Evolutionary conservation across 129 eudicot species (phyloP).

Genomic region (Cynara cardunculus): DNA sequence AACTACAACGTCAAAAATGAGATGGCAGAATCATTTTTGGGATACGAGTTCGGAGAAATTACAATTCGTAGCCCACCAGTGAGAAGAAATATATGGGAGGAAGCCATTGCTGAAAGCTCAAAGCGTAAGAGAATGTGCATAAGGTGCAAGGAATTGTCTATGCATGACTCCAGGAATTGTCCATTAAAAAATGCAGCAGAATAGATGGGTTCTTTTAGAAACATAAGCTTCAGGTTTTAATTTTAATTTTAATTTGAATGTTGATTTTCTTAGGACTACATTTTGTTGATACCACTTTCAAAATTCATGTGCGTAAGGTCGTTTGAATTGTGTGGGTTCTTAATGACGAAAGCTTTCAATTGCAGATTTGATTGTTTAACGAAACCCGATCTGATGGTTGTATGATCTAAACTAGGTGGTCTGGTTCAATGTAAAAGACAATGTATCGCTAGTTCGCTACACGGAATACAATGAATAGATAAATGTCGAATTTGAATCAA

Average conservation of each 20-base stretch:
- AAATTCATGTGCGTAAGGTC: not conserved
- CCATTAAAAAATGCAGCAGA: not conserved
- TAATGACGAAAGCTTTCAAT: not conserved
- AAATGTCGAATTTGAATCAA: too few species aligned
- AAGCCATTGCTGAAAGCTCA: not conserved
- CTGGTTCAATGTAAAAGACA: too few species aligned
- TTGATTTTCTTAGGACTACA: not conserved
- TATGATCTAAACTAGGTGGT: too few species aligned
- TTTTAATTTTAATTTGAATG: not conserved
- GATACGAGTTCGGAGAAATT: not conserved
- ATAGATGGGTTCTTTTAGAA: not conserved
- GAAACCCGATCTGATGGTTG: not conserved
- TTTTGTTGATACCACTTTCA: not conserved
- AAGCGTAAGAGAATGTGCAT: not conserved
- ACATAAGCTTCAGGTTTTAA: not conserved
- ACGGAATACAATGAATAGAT: too few species aligned
- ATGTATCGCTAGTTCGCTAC: too few species aligned
- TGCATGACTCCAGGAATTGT: not conserved
- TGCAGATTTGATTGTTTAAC: not conserved
- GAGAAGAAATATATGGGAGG: not conserved
- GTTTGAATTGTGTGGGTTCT: not conserved
- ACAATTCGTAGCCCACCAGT: not conserved
- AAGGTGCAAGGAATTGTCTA: not conserved
- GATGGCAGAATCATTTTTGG: not conserved
- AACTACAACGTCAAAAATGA: not conserved